Evolutionary conservation across 1,284 basidiomycete species (phyloP).

Genomic region (Boletus holoroseus): DNA sequence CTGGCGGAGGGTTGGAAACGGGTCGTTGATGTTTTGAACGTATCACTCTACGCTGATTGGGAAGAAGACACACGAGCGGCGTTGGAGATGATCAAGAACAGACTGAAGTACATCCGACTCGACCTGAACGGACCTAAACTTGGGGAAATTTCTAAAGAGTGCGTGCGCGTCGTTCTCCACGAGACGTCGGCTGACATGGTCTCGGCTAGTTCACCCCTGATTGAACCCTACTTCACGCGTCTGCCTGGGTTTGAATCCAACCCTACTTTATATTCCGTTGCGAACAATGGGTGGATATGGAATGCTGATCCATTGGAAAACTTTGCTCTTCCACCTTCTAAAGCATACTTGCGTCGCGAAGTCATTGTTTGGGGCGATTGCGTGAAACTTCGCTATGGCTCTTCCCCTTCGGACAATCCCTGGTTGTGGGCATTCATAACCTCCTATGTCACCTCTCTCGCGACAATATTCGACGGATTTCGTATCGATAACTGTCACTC

Average conservation of each 20-base stretch:
- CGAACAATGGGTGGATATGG: conserved; percentile 99
- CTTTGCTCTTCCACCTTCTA: conserved; percentile 94
- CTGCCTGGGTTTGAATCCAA: conserved; percentile 59
- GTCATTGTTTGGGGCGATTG: conserved; percentile 98
- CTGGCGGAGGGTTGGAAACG: conserved; percentile 68
- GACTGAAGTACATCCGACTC: conserved; percentile 76
- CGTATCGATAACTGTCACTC: conserved; percentile 98
- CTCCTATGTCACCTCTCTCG: conserved; percentile 77
- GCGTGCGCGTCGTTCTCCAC: conserved; percentile 8
- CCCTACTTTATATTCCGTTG: conserved; percentile 70
- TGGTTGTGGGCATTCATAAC: conserved; percentile 96
- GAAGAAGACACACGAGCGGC: conserved; percentile 76
- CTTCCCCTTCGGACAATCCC: conserved; percentile 73
- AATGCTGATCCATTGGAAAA: conserved; percentile 90
- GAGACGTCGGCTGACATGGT: conserved; percentile 9
- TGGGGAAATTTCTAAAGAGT: conserved; percentile 77
- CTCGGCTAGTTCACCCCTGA: conserved; percentile 62
- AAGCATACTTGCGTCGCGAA: conserved; percentile 91
- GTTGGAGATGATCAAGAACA: conserved; percentile 66
- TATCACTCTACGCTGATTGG: conserved; percentile 81
- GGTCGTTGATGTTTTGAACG: conserved; percentile 82
- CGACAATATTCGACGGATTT: conserved; percentile 87
- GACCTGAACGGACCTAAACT: conserved; percentile 79
- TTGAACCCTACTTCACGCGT: conserved; percentile 88
- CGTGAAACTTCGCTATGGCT: conserved; percentile 93